Conservation (phyloP, 2,329 filamentous ascomycete genomes). For the Arthroderma uncinatum region DNA sequence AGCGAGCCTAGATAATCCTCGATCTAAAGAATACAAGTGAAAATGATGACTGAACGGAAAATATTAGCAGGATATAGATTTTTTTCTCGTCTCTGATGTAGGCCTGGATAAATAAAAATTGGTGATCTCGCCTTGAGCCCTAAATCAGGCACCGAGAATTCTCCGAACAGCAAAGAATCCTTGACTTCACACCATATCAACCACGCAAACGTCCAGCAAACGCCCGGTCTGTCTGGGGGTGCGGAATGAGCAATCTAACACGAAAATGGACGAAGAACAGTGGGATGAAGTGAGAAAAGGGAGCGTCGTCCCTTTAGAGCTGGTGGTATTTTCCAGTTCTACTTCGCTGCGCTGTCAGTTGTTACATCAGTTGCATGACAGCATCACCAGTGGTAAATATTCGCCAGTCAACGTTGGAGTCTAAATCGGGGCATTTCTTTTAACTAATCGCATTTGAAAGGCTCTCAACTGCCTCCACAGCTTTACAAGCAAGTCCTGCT, state of each 20-base stretch:
- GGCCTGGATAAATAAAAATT: neutral
- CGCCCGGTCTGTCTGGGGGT: neutral
- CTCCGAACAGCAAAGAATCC: neutral
- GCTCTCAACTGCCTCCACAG: constrained; percentile 24
- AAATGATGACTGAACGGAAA: too few relatives aligned
- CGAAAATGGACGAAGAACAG: constrained; percentile 34
- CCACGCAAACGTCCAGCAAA: neutral
- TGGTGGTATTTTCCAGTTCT: constrained; percentile 34
- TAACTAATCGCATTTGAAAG: constrained; percentile 17
- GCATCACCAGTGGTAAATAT: constrained; percentile 27
- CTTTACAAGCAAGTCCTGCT: constrained; percentile 45
- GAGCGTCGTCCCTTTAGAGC: constrained; percentile 30
- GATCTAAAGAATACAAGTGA: too few relatives aligned
- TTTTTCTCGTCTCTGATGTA: too few relatives aligned
- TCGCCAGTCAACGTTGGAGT: neutral
- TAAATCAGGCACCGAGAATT: constrained; percentile 1
- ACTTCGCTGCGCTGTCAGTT: constrained; percentile 31
- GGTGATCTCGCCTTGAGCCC: neutral
- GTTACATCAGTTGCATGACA: constrained; percentile 36
- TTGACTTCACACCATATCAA: neutral
- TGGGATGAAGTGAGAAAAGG: constrained; percentile 36
- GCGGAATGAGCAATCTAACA: neutral
- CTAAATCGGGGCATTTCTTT: neutral
- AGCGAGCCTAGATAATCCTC: neutral
- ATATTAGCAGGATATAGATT: too few relatives aligned